A percentile compares a stretch with the other conserved stretches of the same genome.
Evolutionary conservation across 495 filamentous ascomycete genomes (phyloP).

Genomic region (Aspergillus egyptiacus): DNA sequence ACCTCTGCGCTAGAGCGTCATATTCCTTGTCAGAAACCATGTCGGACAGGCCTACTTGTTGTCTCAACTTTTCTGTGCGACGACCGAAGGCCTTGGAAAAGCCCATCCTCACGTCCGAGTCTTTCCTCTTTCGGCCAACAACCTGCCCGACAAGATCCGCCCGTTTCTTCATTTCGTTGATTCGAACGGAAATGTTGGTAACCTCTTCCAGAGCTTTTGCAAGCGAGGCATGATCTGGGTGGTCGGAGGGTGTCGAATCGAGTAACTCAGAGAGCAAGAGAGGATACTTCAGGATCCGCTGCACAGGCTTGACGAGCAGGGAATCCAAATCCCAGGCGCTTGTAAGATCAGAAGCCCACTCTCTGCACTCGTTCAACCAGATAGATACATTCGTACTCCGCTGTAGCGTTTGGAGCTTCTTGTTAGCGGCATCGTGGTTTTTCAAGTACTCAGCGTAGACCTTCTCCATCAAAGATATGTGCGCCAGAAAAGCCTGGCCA

Average conservation of each 20-base stretch:
- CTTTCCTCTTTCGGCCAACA: conserved; percentile 78
- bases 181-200: conserved; percentile 67
- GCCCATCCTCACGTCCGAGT: conserved; percentile 77
- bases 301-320: conserved; percentile 89
- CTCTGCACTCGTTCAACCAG: conserved; percentile 88
- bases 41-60: conserved; percentile 61
- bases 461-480: conserved; percentile 73
- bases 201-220: conserved; percentile 57
- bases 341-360: conserved; percentile 82
- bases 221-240: conserved; percentile 72
- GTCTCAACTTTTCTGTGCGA: conserved; percentile 69
- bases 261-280: conserved; percentile 73
- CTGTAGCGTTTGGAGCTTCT: conserved; percentile 68
- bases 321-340: conserved; percentile 90
- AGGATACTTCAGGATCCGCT: conserved; percentile 87
- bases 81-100: conserved; percentile 83
- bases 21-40: conserved; percentile 75
- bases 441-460: conserved; percentile 81
- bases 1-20: conserved; percentile 65
- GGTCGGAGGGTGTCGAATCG: conserved; percentile 68
- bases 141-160: conserved; percentile 85
- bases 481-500: conserved; percentile 68
- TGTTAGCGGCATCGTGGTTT: conserved; percentile 78
- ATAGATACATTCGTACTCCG: conserved; percentile 68
- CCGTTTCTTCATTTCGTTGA: conserved; percentile 89